These are phyloP conservation scores for Trametes maxima DNA, from an alignment of 768 basidiomycete species.

Conservation along the genomic window DNA sequence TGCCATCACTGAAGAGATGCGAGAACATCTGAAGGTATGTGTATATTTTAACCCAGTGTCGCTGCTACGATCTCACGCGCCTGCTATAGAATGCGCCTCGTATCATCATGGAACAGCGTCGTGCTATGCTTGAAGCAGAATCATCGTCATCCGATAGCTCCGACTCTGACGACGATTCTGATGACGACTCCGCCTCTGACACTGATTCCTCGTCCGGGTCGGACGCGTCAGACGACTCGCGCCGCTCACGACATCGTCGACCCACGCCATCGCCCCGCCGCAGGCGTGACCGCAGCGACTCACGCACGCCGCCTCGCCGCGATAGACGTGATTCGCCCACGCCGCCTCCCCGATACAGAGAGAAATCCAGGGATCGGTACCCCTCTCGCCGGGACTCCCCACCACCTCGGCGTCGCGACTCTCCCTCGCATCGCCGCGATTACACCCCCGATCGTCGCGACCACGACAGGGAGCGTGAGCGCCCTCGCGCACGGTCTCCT, in stretches of 20 bases:
- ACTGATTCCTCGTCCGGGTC: slow-evolving; percentile 43
- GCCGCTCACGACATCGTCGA: slow-evolving; percentile 31
- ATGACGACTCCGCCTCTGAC: slow-evolving; percentile 33
- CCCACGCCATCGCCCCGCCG: slow-evolving; percentile 39
- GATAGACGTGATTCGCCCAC: slow-evolving; percentile 26
- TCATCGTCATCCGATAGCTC: slow-evolving; percentile 47
- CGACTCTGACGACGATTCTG: slow-evolving; percentile 45
- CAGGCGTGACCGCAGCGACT: slow-evolving; percentile 31
- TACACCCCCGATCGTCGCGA: slow-evolving; percentile 9
- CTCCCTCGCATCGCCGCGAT: slow-evolving; percentile 13
- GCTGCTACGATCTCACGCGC: slow-evolving; percentile 3
- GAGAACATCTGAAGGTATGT: slow-evolving; percentile 88
- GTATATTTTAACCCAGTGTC: not conserved
- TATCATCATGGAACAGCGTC: slow-evolving; percentile 92
- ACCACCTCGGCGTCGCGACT: slow-evolving; percentile 27
- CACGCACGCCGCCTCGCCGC: slow-evolving; percentile 34
- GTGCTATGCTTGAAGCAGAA: slow-evolving; percentile 78
- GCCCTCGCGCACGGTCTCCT: slow-evolving; percentile 24
- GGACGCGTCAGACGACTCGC: slow-evolving; percentile 38
- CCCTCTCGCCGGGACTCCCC: slow-evolving; percentile 27
- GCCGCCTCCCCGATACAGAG: slow-evolving; percentile 26
- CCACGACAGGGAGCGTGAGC: slow-evolving; percentile 16
- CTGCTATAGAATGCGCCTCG: slow-evolving; percentile 83
- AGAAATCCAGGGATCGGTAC: slow-evolving; percentile 23
- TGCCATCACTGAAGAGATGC: slow-evolving; percentile 91